phyloP scores from a whole-genome alignment of 345 rosid species.

The Citropsis articulata region DNA sequence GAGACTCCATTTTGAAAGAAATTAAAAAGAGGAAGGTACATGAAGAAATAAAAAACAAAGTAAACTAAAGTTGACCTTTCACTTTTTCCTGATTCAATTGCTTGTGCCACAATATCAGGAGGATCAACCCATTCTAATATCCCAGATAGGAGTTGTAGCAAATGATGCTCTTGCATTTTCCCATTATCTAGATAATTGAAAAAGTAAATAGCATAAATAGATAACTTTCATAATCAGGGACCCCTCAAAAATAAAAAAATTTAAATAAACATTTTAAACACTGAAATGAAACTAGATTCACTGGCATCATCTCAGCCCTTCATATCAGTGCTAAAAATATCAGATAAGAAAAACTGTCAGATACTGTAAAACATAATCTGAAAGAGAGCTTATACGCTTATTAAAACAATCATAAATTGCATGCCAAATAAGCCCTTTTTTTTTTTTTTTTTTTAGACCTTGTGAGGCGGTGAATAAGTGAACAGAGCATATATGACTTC shows the following conservation, averaged over 20 bases:
- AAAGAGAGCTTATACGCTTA: not conserved
- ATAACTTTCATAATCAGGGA: not conserved
- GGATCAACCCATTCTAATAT: slow-evolving; percentile 89
- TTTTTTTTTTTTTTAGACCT: not conserved
- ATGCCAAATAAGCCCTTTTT: not conserved
- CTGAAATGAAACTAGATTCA: not conserved
- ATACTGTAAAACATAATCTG: not conserved
- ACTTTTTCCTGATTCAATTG: slow-evolving; percentile 83
- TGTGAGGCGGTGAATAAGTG: too few relatives aligned
- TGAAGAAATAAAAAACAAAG: slow-evolving; percentile 20
- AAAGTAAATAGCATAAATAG: slow-evolving; percentile 27
- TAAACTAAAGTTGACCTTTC: slow-evolving; percentile 57
- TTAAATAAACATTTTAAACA: not conserved
- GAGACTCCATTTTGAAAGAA: slow-evolving; percentile 16
- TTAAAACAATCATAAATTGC: not conserved
- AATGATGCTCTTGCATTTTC: slow-evolving; percentile 76
- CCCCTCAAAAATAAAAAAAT: not conserved
- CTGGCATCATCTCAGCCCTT: not conserved
- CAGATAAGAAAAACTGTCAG: not conserved
- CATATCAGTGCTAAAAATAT: not conserved
- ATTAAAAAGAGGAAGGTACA: slow-evolving; percentile 4
- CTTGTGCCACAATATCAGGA: slow-evolving; percentile 71
- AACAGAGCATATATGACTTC: not conserved
- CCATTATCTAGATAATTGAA: slow-evolving; percentile 60
- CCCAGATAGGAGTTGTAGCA: slow-evolving; percentile 81